Conservation (phyloP, 768 basidiomycete genomes). For the Tulasnella sp. region DNA sequence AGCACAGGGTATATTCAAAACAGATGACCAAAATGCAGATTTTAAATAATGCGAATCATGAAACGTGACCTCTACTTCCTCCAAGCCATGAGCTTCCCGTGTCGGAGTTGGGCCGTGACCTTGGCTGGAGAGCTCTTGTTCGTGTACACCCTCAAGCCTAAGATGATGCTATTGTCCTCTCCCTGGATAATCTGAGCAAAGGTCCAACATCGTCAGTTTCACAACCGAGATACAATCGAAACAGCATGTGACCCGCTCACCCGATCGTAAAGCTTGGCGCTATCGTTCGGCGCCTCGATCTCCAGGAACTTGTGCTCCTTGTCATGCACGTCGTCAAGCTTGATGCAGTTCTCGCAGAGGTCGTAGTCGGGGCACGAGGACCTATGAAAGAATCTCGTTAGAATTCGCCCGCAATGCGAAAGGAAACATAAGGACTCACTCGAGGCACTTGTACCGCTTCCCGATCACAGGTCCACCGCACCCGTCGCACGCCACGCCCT, state of each 20-base stretch:
- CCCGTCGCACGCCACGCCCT: constrained; percentile 10
- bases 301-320: constrained; percentile 10
- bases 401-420: background rate
- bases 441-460: constrained; percentile 10
- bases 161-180: constrained; percentile 1
- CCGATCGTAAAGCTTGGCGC: constrained; percentile 1
- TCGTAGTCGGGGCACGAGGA: constrained; percentile 13
- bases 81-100: constrained; percentile 2
- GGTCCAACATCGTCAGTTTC: background rate
- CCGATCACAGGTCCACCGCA: constrained; percentile 11
- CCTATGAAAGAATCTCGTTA: background rate
- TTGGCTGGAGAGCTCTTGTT: background rate
- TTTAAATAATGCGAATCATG: background rate
- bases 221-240: background rate
- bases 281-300: constrained; percentile 4
- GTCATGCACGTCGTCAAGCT: background rate
- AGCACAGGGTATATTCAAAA: too few species aligned
- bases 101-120: constrained; percentile 1
- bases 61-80: background rate
- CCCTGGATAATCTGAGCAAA: background rate
- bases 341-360: constrained; percentile 11
- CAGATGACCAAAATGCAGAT: background rate
- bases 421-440: constrained; percentile 1
- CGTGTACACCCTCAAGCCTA: constrained; percentile 11
- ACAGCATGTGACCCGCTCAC: background rate